phyloP scores from a whole-genome alignment of 139 green algal species.

The Chlamydomonas applanata region DNA sequence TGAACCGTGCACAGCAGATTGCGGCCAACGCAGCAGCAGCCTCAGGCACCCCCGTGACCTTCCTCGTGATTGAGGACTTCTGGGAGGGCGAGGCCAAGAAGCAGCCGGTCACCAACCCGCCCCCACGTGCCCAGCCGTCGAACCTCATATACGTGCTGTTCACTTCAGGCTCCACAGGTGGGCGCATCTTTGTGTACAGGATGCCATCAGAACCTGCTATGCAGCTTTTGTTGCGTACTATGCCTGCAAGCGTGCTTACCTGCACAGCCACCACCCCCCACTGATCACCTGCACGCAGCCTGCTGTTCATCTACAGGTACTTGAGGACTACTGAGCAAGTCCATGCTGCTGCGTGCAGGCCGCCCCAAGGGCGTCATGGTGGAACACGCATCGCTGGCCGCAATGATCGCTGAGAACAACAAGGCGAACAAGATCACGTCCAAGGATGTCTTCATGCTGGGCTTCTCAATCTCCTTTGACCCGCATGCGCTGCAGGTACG shows the following conservation, averaged over 20 bases:
- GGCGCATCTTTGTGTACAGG: not conserved
- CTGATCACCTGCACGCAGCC: no score
- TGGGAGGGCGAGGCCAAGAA: not conserved
- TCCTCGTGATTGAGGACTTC: not conserved
- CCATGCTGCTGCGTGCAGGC: no score
- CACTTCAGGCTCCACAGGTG: not conserved
- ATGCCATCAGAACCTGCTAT: not conserved
- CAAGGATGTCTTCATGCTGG: constrained; percentile 19
- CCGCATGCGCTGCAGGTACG: constrained; percentile 15
- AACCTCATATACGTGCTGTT: constrained; percentile 10
- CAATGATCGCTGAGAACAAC: not conserved
- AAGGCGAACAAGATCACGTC: constrained; percentile 4
- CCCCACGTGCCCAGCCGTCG: not conserved
- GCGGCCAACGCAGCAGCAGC: not conserved
- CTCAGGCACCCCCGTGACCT: not conserved
- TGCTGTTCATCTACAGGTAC: no score
- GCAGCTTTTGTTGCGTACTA: no score
- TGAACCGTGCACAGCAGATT: not conserved
- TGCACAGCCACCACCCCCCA: no score
- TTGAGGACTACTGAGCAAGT: no score
- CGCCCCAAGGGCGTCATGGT: constrained; percentile 10
- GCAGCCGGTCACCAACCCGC: not conserved
- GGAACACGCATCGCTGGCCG: no score
- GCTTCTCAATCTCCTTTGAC: constrained; percentile 39
- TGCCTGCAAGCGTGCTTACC: no score